phyloP scores from a whole-genome alignment of 1,284 basidiomycete species.

The Psilocybe mexicana region DNA sequence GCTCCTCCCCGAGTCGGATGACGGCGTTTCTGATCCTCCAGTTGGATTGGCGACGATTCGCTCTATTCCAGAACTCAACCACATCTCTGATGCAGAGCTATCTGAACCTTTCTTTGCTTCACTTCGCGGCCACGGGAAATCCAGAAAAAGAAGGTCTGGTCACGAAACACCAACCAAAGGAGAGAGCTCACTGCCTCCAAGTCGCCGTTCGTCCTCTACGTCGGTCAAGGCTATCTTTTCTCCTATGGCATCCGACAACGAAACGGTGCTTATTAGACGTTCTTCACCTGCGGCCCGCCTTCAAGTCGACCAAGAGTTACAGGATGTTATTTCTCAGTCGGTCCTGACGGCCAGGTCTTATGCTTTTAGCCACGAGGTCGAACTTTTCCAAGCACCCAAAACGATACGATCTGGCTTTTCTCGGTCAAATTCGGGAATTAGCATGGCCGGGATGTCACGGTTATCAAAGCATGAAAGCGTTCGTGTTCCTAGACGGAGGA shows the following conservation, averaged over 20 bases:
- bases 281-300: constrained; percentile 68
- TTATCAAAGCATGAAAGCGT: constrained; percentile 68
- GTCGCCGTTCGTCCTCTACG: constrained; percentile 43
- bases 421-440: constrained; percentile 50
- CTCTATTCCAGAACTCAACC: constrained; percentile 57
- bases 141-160: constrained; percentile 24
- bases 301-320: constrained; percentile 65
- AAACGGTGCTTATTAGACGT: constrained; percentile 68
- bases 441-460: constrained; percentile 57
- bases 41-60: constrained; percentile 56
- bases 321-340: constrained; percentile 68
- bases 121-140: constrained; percentile 27
- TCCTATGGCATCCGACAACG: constrained; percentile 47
- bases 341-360: constrained; percentile 62
- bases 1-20: constrained; percentile 33
- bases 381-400: constrained; percentile 59
- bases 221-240: constrained; percentile 60
- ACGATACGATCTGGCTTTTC: constrained; percentile 41
- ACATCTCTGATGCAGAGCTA: constrained; percentile 33
- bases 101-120: constrained; percentile 34
- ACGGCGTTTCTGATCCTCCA: constrained; percentile 39
- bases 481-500: constrained; percentile 50
- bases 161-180: constrained; percentile 18
- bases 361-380: constrained; percentile 59
- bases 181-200: constrained; percentile 16